Conservation (phyloP, 805 yeast genomes). For the Starmerella scarabaei region DNA sequence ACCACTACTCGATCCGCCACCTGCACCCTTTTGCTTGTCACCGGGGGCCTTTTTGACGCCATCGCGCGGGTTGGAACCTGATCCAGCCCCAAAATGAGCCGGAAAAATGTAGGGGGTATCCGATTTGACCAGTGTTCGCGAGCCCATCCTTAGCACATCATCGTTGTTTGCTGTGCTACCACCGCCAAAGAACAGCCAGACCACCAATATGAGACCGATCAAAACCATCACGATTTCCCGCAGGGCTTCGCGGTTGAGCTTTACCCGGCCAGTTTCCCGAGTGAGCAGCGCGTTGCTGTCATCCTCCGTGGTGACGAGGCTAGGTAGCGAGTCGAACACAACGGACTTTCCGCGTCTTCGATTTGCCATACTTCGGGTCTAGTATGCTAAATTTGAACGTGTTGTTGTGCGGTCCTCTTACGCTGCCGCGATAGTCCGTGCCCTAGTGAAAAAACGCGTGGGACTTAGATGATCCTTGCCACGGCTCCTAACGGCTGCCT, state of each 20-base stretch:
- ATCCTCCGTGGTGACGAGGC: slow-evolving; percentile 18
- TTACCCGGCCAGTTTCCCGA: slow-evolving; percentile 2
- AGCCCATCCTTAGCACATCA: slow-evolving; percentile 4
- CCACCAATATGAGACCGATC: slow-evolving; percentile 19
- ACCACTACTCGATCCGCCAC: slow-evolving; percentile 7
- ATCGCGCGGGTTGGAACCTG: slow-evolving; percentile 12
- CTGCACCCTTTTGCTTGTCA: slow-evolving; percentile 19
- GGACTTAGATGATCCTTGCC: not conserved
- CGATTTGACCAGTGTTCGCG: slow-evolving; percentile 10
- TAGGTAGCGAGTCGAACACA: slow-evolving; percentile 20
- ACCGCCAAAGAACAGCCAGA: slow-evolving; percentile 23
- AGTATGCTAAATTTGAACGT: no score
- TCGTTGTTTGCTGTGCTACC: slow-evolving; percentile 1
- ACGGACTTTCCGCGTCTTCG: slow-evolving; percentile 20
- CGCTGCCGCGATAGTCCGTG: not conserved
- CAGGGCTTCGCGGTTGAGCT: slow-evolving; percentile 15
- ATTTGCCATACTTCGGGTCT: slow-evolving; percentile 6
- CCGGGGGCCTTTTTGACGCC: slow-evolving; percentile 27
- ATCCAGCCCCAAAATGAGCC: slow-evolving; percentile 14
- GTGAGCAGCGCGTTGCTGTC: slow-evolving; percentile 4
- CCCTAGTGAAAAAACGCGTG: not conserved
- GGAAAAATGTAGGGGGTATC: slow-evolving; percentile 21
- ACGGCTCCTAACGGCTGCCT: no score
- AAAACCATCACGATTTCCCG: slow-evolving; percentile 21
- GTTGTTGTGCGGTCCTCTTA: no score